Conservation (phyloP, 352 stramenopile species). For the Phytopythium sindhum region DNA sequence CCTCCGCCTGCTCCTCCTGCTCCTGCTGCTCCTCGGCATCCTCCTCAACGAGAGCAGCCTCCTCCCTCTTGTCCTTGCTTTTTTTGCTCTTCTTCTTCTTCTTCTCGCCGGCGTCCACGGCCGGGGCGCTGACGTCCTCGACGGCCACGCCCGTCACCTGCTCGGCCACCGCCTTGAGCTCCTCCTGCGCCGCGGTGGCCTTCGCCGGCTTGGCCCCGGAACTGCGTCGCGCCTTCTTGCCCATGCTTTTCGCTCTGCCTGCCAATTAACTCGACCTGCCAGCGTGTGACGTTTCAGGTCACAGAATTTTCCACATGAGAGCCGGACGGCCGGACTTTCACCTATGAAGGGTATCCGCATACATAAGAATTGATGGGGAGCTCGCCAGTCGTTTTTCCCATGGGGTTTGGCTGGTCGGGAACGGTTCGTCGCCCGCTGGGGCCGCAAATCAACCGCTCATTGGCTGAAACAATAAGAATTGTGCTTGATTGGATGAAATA, state of each 20-base stretch:
- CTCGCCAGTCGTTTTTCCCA: conserved; percentile 9
- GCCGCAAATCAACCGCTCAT: conserved; percentile 4
- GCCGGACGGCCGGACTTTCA: background rate
- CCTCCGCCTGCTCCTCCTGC: conserved; percentile 12
- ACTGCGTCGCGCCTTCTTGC: conserved; percentile 27
- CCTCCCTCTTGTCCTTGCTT: conserved; percentile 9
- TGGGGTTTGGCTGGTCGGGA: conserved; percentile 39
- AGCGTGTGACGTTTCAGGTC: conserved; percentile 37
- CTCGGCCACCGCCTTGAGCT: conserved; percentile 11
- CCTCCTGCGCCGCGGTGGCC: conserved; percentile 1
- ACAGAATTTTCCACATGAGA: background rate
- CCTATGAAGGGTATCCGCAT: background rate
- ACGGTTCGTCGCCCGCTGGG: background rate
- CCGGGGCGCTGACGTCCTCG: background rate
- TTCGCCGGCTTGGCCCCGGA: conserved; percentile 12
- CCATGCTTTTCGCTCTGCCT: conserved; percentile 28
- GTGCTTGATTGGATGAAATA: conserved; percentile 3
- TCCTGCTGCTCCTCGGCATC: conserved; percentile 26
- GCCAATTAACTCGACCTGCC: background rate
- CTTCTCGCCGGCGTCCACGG: conserved; percentile 28
- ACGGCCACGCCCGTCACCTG: conserved; percentile 9
- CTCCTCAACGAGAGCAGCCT: conserved; percentile 16
- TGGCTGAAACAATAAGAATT: conserved; percentile 14
- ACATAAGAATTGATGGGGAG: conserved; percentile 5
- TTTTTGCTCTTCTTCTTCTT: conserved; percentile 32